Conservation (phyloP, 1,284 basidiomycete genomes). For the Ganoderma resinaceum region DNA sequence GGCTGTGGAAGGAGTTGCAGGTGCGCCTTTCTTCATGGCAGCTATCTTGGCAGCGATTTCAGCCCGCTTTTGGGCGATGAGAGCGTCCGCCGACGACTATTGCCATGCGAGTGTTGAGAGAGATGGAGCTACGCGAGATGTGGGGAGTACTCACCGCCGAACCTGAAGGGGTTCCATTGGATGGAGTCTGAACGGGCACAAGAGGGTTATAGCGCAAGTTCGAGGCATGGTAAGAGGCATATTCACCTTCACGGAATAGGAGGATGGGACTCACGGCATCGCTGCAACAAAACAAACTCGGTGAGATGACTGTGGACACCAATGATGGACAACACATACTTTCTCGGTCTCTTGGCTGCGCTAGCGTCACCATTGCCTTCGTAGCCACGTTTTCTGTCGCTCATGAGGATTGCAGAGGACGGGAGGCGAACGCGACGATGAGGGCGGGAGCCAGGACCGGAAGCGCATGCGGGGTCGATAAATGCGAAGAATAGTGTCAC, state of each 20-base stretch:
- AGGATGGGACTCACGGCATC: slow-evolving; percentile 68
- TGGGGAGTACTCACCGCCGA: slow-evolving; percentile 47
- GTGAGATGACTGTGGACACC: slow-evolving; percentile 20
- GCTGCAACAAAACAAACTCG: slow-evolving; percentile 44
- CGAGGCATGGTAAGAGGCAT: slow-evolving; percentile 50
- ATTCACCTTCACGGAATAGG: slow-evolving; percentile 74
- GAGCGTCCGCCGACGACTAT: slow-evolving; percentile 58
- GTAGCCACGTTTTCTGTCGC: slow-evolving; percentile 45
- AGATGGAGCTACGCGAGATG: neutral
- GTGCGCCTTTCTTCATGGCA: slow-evolving; percentile 66
- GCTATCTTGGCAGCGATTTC: slow-evolving; percentile 88
- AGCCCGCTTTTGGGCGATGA: slow-evolving; percentile 82
- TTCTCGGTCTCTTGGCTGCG: slow-evolving; percentile 71
- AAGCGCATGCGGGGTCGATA: neutral
- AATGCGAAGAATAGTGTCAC: neutral
- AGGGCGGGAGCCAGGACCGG: slow-evolving; percentile 5
- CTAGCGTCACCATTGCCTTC: slow-evolving; percentile 55
- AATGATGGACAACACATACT: slow-evolving; percentile 52
- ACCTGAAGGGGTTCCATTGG: slow-evolving; percentile 52
- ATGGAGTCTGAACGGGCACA: slow-evolving; percentile 58
- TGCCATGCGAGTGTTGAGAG: slow-evolving; percentile 5
- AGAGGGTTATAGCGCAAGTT: slow-evolving; percentile 72
- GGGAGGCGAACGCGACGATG: slow-evolving; percentile 7
- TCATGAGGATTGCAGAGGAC: slow-evolving; percentile 35
- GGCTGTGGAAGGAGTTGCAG: slow-evolving; percentile 35